Percentiles rank a stretch among this genome's conserved stretches.
These are phyloP conservation scores for Populus hybrid DNA, from an alignment of 441 rosid genomes.

Conservation along the genomic window DNA sequence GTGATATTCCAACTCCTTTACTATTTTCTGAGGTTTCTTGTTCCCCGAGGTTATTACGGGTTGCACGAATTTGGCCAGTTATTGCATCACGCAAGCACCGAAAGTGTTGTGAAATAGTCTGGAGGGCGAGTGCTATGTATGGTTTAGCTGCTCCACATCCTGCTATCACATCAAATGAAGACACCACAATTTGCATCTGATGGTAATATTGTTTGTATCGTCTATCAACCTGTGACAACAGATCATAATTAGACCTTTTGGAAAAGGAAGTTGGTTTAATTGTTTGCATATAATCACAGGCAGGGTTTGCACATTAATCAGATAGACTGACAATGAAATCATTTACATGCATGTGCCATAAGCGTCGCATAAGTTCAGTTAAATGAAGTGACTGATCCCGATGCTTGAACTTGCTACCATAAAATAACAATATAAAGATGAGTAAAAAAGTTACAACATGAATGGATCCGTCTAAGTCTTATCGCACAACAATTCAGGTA, in stretches of 20 bases:
- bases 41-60: slow-evolving; percentile 75
- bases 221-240: slow-evolving; percentile 69
- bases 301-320: background rate
- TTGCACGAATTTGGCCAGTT: slow-evolving; percentile 52
- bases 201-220: slow-evolving; percentile 89
- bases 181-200: slow-evolving; percentile 94
- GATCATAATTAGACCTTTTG: slow-evolving; percentile 1
- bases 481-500: background rate
- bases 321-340: background rate
- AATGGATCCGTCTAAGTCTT: background rate
- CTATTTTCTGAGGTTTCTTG: slow-evolving; percentile 62
- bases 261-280: background rate
- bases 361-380: background rate
- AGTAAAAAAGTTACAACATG: background rate
- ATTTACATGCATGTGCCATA: background rate
- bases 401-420: background rate
- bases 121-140: slow-evolving; percentile 86
- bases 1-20: slow-evolving; percentile 67
- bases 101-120: slow-evolving; percentile 92
- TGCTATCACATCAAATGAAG: slow-evolving; percentile 87
- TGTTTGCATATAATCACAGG: background rate
- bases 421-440: background rate
- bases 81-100: slow-evolving; percentile 87
- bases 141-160: slow-evolving; percentile 94
- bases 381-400: background rate